A percentile compares a stretch with the other conserved stretches of the same genome.
These are phyloP conservation scores for Scedosporium minutisporum DNA, from an alignment of 2,329 filamentous ascomycete species.

Conservation along the genomic window DNA sequence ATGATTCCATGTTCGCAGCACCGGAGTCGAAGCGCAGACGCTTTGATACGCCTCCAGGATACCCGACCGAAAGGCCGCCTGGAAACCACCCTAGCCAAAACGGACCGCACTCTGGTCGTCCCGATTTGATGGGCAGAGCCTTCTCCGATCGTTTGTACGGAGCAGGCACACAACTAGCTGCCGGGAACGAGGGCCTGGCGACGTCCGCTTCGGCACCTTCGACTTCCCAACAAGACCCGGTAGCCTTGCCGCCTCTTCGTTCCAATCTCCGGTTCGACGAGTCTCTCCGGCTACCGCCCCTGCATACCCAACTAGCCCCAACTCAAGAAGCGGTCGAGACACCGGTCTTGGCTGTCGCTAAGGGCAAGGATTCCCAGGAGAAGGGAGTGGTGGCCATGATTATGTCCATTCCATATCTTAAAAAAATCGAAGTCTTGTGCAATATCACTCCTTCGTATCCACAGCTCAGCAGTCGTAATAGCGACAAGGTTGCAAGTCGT, in stretches of 20 bases:
- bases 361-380: neutral
- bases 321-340: neutral
- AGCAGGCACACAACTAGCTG: neutral
- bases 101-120: too few relatives aligned
- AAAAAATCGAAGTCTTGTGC: constrained; percentile 67
- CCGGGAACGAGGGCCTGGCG: neutral
- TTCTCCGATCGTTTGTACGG: neutral
- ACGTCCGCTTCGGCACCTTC: neutral
- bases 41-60: neutral
- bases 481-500: constrained; percentile 35
- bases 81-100: neutral
- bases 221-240: neutral
- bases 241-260: neutral
- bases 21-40: neutral
- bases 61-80: neutral
- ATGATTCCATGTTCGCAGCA: neutral
- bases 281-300: constrained; percentile 42
- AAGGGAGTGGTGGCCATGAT: constrained; percentile 54
- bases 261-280: constrained; percentile 31
- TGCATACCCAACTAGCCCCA: constrained; percentile 33
- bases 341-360: neutral
- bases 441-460: constrained; percentile 62
- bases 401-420: constrained; percentile 63
- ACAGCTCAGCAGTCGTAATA: constrained; percentile 24
- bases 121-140: neutral